Evolutionary conservation across 2,329 filamentous ascomycete genomes (phyloP).

Genomic region (Monosporascus sp.): DNA sequence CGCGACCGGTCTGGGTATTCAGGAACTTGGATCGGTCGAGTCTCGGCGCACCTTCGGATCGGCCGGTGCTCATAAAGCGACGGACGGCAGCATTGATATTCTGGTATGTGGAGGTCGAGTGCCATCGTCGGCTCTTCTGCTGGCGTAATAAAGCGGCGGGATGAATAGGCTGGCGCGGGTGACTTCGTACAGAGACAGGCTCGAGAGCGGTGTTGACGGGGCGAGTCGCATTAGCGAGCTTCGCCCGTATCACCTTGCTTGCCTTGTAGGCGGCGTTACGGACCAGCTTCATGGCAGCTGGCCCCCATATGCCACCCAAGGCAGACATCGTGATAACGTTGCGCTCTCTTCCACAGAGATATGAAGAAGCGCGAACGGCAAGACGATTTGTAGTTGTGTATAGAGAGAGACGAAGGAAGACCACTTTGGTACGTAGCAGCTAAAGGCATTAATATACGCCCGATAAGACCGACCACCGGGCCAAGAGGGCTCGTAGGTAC

Average conservation of each 20-base stretch:
- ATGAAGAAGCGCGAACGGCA: conserved; percentile 1
- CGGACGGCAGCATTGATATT: conserved; percentile 41
- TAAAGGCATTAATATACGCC: background rate
- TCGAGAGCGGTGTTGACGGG: conserved; percentile 42
- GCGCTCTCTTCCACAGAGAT: conserved; percentile 15
- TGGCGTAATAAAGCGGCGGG: conserved; percentile 44
- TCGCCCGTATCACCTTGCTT: conserved; percentile 45
- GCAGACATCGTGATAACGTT: conserved; percentile 44
- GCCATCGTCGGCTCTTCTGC: conserved; percentile 45
- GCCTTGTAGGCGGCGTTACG: conserved; percentile 46
- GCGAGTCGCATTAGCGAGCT: conserved; percentile 38
- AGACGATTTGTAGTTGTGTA: conserved; percentile 6
- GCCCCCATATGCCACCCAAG: conserved; percentile 51
- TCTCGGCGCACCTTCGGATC: conserved; percentile 25
- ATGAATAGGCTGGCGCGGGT: conserved; percentile 46
- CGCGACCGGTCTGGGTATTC: conserved; percentile 42
- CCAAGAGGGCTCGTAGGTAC: background rate
- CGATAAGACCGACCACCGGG: background rate
- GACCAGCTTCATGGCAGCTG: conserved; percentile 49
- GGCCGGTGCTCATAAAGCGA: conserved; percentile 44
- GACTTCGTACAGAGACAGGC: conserved; percentile 37
- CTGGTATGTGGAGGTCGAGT: conserved; percentile 37
- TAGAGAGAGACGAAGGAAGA: conserved; percentile 1
- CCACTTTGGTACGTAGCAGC: background rate
- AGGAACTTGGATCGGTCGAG: conserved; percentile 46